These are phyloP conservation scores for Dimocarpus longan DNA, from an alignment of 345 rosid genomes.

Conservation along the genomic window DNA sequence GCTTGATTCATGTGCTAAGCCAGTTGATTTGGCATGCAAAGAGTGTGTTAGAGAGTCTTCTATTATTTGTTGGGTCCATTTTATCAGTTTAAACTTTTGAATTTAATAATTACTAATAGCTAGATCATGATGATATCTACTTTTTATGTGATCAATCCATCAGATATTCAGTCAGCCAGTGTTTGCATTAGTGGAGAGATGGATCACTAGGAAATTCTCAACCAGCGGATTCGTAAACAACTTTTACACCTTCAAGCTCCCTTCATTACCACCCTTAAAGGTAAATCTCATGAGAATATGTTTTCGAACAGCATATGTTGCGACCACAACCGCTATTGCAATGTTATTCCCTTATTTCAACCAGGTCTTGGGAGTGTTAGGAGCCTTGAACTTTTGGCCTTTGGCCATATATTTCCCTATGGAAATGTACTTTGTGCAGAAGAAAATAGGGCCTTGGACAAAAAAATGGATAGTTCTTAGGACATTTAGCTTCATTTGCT, in stretches of 20 bases:
- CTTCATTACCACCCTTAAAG: constrained; percentile 33
- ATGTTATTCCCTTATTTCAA: constrained; percentile 67
- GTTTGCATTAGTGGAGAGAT: constrained; percentile 62
- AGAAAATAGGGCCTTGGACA: constrained; percentile 50
- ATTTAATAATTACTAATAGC: too few species aligned
- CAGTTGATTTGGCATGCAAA: too few species aligned
- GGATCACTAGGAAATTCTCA: constrained; percentile 41
- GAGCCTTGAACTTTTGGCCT: constrained; percentile 74
- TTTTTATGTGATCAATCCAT: too few species aligned
- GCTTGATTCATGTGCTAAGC: too few species aligned
- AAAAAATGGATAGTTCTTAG: constrained; percentile 51
- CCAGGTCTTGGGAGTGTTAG: constrained; percentile 52
- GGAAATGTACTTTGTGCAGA: constrained; percentile 64
- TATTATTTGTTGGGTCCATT: too few species aligned
- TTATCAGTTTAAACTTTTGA: too few species aligned
- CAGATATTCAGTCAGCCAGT: constrained; percentile 70
- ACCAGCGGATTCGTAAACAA: constrained; percentile 42
- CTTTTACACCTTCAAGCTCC: constrained; percentile 35
- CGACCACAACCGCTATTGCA: constrained; percentile 43
- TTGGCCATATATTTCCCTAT: constrained; percentile 62
- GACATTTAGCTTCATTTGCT: constrained; percentile 53
- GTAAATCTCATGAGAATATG: constrained; percentile 44
- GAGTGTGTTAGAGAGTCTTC: too few species aligned
- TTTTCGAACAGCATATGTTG: constrained; percentile 49
- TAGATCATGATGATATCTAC: too few species aligned